Conservation (phyloP, 1,284 basidiomycete genomes). For the Irpex sp. region DNA sequence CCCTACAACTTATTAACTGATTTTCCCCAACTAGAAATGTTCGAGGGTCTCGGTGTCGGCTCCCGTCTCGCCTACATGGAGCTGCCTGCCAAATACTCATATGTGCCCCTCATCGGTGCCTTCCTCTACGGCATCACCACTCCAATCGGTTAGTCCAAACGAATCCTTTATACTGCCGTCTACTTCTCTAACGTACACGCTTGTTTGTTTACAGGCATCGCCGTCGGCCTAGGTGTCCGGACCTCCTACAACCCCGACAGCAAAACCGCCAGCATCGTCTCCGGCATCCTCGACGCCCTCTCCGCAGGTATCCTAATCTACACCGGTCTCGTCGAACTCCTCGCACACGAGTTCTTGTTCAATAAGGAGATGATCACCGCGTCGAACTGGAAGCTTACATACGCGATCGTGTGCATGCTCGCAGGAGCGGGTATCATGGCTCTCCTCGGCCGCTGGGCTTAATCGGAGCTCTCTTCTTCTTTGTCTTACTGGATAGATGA, state of each 20-base stretch:
- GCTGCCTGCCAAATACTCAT: constrained; percentile 57
- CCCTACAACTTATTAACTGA: neutral
- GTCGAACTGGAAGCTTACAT: constrained; percentile 60
- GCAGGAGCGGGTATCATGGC: constrained; percentile 84
- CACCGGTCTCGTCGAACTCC: constrained; percentile 88
- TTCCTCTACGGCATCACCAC: constrained; percentile 78
- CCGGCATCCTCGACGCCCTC: constrained; percentile 81
- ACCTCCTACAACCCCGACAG: constrained; percentile 79
- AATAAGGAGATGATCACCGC: constrained; percentile 78
- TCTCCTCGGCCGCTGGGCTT: constrained; percentile 84
- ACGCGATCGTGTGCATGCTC: constrained; percentile 72
- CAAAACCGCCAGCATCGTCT: constrained; percentile 73
- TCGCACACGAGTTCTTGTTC: constrained; percentile 92
- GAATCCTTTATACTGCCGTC: neutral
- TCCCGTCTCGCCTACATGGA: constrained; percentile 76
- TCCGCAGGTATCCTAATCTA: constrained; percentile 90
- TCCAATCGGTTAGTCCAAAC: constrained; percentile 50
- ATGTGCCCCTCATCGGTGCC: constrained; percentile 66
- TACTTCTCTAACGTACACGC: neutral
- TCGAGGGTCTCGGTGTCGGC: constrained; percentile 90
- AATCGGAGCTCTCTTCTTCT: neutral
- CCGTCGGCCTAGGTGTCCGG: constrained; percentile 79
- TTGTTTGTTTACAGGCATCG: constrained; percentile 43
- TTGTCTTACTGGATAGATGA: neutral
- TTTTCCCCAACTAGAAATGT: constrained; percentile 56